Evolutionary conservation across 345 rosid species (phyloP).

Genomic region (Eucalyptus urophylla): DNA sequence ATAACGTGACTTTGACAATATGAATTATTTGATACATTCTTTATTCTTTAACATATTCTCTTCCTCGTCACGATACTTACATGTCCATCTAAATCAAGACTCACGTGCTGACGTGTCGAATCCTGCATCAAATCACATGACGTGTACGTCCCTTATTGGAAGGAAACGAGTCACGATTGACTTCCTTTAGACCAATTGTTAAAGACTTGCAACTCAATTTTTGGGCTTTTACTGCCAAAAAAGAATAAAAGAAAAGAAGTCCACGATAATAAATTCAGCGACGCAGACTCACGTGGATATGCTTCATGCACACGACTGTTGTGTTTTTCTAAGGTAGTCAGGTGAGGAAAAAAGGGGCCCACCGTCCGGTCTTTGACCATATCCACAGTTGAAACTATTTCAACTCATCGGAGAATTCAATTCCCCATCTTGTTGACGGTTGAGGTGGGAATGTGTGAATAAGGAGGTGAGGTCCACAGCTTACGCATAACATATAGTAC

Average conservation of each 20-base stretch:
- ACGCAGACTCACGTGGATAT: background rate
- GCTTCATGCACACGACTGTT: background rate
- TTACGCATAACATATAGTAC: no score
- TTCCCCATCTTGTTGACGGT: accelerated
- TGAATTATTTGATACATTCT: accelerated
- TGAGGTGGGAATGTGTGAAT: background rate
- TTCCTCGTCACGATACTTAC: accelerated
- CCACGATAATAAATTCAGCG: background rate
- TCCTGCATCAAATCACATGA: background rate
- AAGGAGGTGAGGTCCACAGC: accelerated
- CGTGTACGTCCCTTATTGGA: background rate
- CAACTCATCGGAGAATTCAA: background rate
- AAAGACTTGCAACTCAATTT: background rate
- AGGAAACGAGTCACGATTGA: background rate
- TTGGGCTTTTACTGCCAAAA: background rate
- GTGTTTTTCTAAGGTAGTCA: background rate
- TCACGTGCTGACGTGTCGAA: background rate
- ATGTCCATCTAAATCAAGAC: background rate
- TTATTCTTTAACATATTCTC: accelerated
- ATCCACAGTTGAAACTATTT: accelerated
- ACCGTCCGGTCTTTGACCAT: accelerated
- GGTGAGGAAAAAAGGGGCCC: background rate
- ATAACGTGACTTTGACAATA: accelerated
- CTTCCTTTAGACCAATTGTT: background rate
- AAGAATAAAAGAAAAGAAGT: background rate